Base-by-base conservation (phyloP, 1,139 yeast species). In the Debaryomyces psychrophilus region DNA sequence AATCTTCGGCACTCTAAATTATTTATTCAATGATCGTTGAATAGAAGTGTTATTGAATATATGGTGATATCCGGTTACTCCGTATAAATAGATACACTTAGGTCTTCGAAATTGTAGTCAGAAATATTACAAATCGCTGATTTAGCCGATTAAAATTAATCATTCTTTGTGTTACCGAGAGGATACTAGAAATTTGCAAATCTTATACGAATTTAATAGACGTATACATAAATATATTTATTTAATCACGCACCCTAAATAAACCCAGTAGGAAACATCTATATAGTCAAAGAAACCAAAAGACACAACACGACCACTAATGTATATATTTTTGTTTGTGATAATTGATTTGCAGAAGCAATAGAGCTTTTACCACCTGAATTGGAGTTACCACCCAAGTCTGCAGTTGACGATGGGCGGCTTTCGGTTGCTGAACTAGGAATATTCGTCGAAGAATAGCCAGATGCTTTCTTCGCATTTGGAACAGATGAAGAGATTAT, bases 401-500 rank as follows among this genome's bases (percentile, higher is more conserved):
- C 18, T 11, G 36, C 17, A 11, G 47, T 34, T 8, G 47, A 33
- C 11, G 46, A 38, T 5, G 35, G 5, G 4, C 37, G 36, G 12
- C 31, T 44, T 7, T 34, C 31, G 7, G 20, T 12, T 14, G 22
- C 3, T 8, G 37, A 8, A 11, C 37, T 8, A 22, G 44, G 33
- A n/a, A 46, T 35, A 5, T 37, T 14, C 7, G 51, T 48, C 12
- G 45, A 36, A 2, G 51, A 50, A 44, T 38, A 46, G 15, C 37
- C 38, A 8, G 50, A 12, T 22, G 50, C 49, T 8, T 37, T 43
- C 7, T 39, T 37, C 11, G 84, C 84, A 43, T 72, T 63, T 35
- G 85, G 84, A 33, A 81, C 73, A 1, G 71, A 44, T 2, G 68
- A 57, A 1, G 60, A 45, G 29, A 80, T 72, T 2, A 64, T 67